phyloP scores from a whole-genome alignment of 2,329 filamentous ascomycete genomes.

The Microsporum ferrugineum region DNA sequence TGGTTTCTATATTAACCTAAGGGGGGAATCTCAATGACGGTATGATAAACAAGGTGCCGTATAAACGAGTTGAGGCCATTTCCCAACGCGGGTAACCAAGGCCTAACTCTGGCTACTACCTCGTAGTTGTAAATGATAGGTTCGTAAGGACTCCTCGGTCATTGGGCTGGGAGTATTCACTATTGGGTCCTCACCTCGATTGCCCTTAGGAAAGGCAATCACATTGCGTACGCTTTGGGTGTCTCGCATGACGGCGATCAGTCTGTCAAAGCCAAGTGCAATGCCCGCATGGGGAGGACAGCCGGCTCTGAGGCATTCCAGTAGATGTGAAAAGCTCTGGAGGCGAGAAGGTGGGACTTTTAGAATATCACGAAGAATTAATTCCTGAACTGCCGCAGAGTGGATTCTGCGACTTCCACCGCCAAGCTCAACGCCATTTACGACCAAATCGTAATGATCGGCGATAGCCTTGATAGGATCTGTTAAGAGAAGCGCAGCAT shows the following conservation, averaged over 20 bases:
- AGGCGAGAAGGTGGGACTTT: constrained; percentile 62
- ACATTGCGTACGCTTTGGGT: constrained; percentile 76
- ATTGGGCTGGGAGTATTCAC: constrained; percentile 65
- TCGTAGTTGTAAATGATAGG: constrained; percentile 45
- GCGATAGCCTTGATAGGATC: constrained; percentile 63
- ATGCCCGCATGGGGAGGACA: constrained; percentile 94
- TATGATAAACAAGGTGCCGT: not conserved
- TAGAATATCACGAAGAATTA: constrained; percentile 71
- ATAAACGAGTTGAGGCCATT: not conserved
- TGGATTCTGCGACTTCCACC: constrained; percentile 92
- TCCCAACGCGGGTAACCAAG: not conserved
- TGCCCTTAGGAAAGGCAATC: constrained; percentile 92
- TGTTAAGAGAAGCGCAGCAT: constrained; percentile 62
- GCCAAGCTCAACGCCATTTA: constrained; percentile 90
- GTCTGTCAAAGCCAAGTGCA: constrained; percentile 79
- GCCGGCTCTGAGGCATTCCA: constrained; percentile 69
- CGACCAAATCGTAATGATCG: constrained; percentile 89
- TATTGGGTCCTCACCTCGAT: constrained; percentile 74
- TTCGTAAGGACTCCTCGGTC: constrained; percentile 47
- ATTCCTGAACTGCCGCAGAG: constrained; percentile 67
- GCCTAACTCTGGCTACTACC: not conserved
- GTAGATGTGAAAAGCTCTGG: constrained; percentile 71
- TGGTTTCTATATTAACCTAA: not conserved
- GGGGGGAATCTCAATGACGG: not conserved
- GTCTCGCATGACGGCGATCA: constrained; percentile 68